Percentiles rank a stretch among this genome's conserved stretches.
Conservation (phyloP, 2,329 filamentous ascomycete species). For the Aspergillus jensenii region DNA sequence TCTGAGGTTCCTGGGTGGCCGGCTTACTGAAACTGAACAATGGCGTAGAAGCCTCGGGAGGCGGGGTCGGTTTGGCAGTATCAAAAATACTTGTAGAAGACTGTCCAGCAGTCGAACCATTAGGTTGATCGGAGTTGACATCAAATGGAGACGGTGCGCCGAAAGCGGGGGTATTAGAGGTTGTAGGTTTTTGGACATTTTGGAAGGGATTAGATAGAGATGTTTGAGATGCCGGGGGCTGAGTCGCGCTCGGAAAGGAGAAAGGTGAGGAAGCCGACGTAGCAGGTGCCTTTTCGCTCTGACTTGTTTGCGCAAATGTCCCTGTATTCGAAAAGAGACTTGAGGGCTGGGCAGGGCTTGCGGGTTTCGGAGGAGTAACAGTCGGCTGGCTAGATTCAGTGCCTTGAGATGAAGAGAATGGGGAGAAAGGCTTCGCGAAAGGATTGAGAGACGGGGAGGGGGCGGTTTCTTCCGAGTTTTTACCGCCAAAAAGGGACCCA, state of each 20-base stretch:
- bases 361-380: not conserved
- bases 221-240: not conserved
- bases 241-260: conserved; percentile 3
- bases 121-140: conserved; percentile 4
- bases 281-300: not conserved
- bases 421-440: conserved; percentile 10
- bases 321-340: not conserved
- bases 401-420: conserved; percentile 1
- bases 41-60: not conserved
- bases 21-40: conserved; percentile 11
- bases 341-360: not conserved
- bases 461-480: not conserved
- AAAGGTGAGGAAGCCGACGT: not conserved
- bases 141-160: not conserved
- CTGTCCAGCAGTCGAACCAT: conserved; percentile 12
- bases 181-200: conserved; percentile 5
- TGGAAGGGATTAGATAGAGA: conserved; percentile 1
- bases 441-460: conserved; percentile 8
- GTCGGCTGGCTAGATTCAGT: not conserved
- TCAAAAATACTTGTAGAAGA: conserved; percentile 16
- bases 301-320: not conserved
- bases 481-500: conserved; percentile 2
- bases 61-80: conserved; percentile 7
- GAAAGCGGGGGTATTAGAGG: conserved; percentile 9
- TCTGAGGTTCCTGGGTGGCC: not conserved